Percentiles rank a stretch among this genome's conserved stretches.
Conservation (phyloP, 2,329 filamentous ascomycete species). For the Alternaria consortialis region DNA sequence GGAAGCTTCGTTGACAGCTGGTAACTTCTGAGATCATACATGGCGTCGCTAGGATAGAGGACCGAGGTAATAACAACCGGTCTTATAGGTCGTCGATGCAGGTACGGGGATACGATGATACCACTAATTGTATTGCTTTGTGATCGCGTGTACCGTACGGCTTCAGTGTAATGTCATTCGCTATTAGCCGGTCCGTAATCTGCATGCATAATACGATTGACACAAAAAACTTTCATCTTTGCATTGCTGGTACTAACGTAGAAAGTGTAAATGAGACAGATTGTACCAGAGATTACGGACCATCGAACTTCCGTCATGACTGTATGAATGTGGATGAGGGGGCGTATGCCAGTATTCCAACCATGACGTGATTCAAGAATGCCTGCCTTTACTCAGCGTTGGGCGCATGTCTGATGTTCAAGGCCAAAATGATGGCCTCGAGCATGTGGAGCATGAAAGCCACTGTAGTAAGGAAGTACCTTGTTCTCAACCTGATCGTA, state of each 20-base stretch:
- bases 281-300: not conserved
- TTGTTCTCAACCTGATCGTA: conserved; percentile 2
- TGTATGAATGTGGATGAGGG: conserved; percentile 1
- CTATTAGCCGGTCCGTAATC: conserved; percentile 27
- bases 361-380: not conserved
- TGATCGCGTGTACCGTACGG: conserved; percentile 21
- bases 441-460: not conserved
- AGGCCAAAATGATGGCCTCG: not conserved
- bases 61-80: conserved; percentile 12
- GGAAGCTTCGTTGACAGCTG: conserved; percentile 19
- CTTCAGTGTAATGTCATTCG: conserved; percentile 27
- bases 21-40: conserved; percentile 27
- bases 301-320: conserved; percentile 3
- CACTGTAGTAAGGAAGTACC: not conserved
- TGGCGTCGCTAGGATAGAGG: conserved; percentile 9
- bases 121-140: conserved; percentile 4
- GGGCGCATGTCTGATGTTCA: not conserved
- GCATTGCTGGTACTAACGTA: conserved; percentile 17
- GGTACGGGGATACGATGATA: conserved; percentile 1
- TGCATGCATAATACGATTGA: conserved; percentile 25
- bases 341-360: not conserved
- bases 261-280: conserved; percentile 12
- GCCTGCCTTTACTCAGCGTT: not conserved
- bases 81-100: not conserved
- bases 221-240: conserved; percentile 17